phyloP scores from a whole-genome alignment of 2,329 filamentous ascomycete genomes.

The Pseudocercospora eumusae region DNA sequence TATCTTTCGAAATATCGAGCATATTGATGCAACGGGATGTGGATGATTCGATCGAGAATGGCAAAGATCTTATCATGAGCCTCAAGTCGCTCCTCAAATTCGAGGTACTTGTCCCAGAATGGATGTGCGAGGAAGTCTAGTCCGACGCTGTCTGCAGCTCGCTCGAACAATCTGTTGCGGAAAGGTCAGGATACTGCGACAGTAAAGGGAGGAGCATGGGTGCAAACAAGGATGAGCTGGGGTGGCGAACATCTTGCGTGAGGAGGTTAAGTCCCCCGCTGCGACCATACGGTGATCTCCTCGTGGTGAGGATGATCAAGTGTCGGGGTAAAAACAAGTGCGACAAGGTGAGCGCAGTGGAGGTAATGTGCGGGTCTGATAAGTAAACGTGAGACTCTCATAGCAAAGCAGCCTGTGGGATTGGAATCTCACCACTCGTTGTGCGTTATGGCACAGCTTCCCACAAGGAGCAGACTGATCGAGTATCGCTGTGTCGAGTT shows the following conservation, averaged over 20 bases:
- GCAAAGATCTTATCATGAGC: constrained; percentile 80
- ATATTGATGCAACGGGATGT: constrained; percentile 95
- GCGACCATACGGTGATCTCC: constrained; percentile 16
- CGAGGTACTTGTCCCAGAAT: constrained; percentile 99
- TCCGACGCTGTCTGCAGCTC: constrained; percentile 79
- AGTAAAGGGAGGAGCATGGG: constrained; percentile 27
- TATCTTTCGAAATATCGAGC: constrained; percentile 92
- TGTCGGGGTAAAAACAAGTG: constrained; percentile 21
- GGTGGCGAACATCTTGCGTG: constrained; percentile 38
- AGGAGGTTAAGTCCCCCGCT: constrained; percentile 19
- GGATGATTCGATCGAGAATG: constrained; percentile 78
- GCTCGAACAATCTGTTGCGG: constrained; percentile 77
- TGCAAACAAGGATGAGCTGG: constrained; percentile 35
- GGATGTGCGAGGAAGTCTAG: constrained; percentile 92
- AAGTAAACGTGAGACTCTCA: constrained; percentile 37
- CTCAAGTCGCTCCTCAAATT: constrained; percentile 91
- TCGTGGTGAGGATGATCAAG: constrained; percentile 17
- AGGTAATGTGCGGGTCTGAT: constrained; percentile 30
- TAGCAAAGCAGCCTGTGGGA: constrained; percentile 28
- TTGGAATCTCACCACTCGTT: constrained; percentile 37
- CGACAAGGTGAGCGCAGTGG: constrained; percentile 20
- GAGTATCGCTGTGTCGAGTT: constrained; percentile 22
- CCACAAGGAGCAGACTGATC: constrained; percentile 22
- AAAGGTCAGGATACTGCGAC: constrained; percentile 43
- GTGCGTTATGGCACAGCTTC: constrained; percentile 20